A percentile compares a stretch with the other conserved stretches of the same genome.
These are phyloP conservation scores for Neofusicoccum sp. DNA, from an alignment of 2,329 filamentous ascomycete species.

Conservation along the genomic window DNA sequence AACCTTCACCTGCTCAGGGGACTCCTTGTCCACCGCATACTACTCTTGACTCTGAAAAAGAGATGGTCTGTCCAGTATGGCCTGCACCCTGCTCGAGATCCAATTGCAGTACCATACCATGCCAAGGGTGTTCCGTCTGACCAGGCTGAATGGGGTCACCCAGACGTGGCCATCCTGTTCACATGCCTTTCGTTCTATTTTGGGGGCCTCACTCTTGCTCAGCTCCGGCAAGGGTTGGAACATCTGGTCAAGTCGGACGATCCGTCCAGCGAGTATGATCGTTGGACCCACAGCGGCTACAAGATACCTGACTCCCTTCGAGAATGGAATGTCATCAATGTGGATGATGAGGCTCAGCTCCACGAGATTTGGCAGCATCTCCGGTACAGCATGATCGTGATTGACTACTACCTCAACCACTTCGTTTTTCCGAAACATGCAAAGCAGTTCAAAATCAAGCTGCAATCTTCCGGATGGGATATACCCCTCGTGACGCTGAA, in stretches of 20 bases:
- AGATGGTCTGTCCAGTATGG: constrained; percentile 65
- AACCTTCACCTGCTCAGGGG: constrained; percentile 60
- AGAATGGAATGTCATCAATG: constrained; percentile 59
- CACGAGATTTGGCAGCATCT: constrained; percentile 52
- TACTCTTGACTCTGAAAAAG: constrained; percentile 60
- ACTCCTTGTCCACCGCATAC: constrained; percentile 58
- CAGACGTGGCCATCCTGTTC: constrained; percentile 51
- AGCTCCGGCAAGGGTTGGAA: constrained; percentile 53
- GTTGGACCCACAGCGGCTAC: constrained; percentile 50
- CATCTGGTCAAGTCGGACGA: constrained; percentile 57
- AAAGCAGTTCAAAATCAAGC: constrained; percentile 62
- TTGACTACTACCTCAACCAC: constrained; percentile 66
- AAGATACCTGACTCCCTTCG: constrained; percentile 47
- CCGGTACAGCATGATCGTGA: constrained; percentile 49
- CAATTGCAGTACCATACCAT: constrained; percentile 63
- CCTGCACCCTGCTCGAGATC: constrained; percentile 47
- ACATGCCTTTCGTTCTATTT: constrained; percentile 61
- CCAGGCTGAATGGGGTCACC: constrained; percentile 67
- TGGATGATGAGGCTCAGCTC: constrained; percentile 55
- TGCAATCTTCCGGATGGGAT: constrained; percentile 68
- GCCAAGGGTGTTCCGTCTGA: constrained; percentile 46
- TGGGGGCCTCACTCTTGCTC: constrained; percentile 49
- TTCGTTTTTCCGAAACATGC: constrained; percentile 66
- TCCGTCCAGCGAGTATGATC: constrained; percentile 56
- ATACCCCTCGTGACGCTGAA: constrained; percentile 48